Conservation (phyloP, 768 basidiomycete genomes). For the Russula dissimulans region DNA sequence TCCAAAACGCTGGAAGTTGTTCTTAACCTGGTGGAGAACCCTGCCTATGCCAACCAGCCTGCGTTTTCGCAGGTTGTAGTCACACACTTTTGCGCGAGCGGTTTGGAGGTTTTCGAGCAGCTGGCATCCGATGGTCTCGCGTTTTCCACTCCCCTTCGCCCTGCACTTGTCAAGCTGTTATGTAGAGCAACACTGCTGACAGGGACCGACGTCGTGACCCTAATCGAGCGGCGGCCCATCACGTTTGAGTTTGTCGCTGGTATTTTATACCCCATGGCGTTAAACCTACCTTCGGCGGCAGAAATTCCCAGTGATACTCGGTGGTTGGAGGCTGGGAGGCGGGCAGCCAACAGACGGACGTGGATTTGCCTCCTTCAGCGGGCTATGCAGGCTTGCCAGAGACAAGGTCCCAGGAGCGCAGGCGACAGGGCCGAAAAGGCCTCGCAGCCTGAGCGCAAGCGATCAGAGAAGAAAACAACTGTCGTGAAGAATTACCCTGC, state of each 20-base stretch:
- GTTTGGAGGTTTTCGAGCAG: slow-evolving; percentile 29
- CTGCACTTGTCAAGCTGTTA: slow-evolving; percentile 27
- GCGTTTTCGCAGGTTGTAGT: slow-evolving; percentile 36
- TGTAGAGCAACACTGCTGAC: slow-evolving; percentile 35
- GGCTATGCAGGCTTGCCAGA: slow-evolving; percentile 44
- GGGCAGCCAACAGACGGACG: slow-evolving; percentile 36
- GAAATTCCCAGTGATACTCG: slow-evolving; percentile 35
- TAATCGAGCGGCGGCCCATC: slow-evolving; percentile 46
- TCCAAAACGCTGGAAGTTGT: slow-evolving; percentile 48
- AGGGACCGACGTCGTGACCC: slow-evolving; percentile 43
- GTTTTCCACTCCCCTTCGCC: slow-evolving; percentile 25
- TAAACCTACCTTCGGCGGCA: slow-evolving; percentile 43
- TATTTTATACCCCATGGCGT: slow-evolving; percentile 51
- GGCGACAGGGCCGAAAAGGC: slow-evolving; percentile 20
- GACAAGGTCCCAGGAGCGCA: slow-evolving; percentile 23
- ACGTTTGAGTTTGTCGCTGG: slow-evolving; percentile 55
- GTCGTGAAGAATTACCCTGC: slow-evolving; percentile 20
- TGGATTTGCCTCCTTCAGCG: slow-evolving; percentile 61
- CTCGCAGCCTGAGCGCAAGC: slow-evolving; percentile 34
- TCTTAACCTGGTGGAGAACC: slow-evolving; percentile 34
- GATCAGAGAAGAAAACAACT: slow-evolving; percentile 33
- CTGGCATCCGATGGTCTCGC: slow-evolving; percentile 27
- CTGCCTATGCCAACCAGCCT: slow-evolving; percentile 42
- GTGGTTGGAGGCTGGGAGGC: slow-evolving; percentile 38
- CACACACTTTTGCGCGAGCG: slow-evolving; percentile 28